A percentile compares a stretch with the other conserved stretches of the same genome.
Evolutionary conservation across 1,284 basidiomycete species (phyloP).

Genomic region (Peniophora sp.): DNA sequence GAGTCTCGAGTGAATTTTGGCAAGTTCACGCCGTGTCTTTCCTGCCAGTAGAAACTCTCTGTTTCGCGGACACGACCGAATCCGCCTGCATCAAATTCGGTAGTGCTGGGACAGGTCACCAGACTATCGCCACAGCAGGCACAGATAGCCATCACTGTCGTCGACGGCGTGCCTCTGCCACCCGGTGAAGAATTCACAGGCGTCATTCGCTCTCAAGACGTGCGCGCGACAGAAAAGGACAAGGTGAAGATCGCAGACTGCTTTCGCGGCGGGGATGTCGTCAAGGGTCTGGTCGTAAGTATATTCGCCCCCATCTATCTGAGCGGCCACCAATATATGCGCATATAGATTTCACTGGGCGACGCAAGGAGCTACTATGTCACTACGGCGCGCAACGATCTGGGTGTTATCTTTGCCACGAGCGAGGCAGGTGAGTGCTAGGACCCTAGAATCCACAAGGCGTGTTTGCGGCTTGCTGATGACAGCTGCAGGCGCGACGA

Average conservation of each 20-base stretch:
- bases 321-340: neutral
- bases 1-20: neutral
- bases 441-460: neutral
- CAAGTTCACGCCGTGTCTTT: slow-evolving; percentile 18
- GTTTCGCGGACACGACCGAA: slow-evolving; percentile 57
- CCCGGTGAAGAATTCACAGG: slow-evolving; percentile 91
- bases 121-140: slow-evolving; percentile 87
- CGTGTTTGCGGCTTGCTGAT: neutral
- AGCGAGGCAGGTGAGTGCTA: slow-evolving; percentile 63
- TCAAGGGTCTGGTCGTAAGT: slow-evolving; percentile 86
- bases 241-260: slow-evolving; percentile 90
- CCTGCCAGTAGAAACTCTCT: slow-evolving; percentile 41
- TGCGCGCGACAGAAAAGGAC: slow-evolving; percentile 89
- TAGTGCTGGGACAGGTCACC: slow-evolving; percentile 76
- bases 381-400: slow-evolving; percentile 88
- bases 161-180: slow-evolving; percentile 85
- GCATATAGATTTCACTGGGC: slow-evolving; percentile 77
- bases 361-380: slow-evolving; percentile 92
- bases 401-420: slow-evolving; percentile 87
- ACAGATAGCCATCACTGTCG: slow-evolving; percentile 79
- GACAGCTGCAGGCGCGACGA: slow-evolving; percentile 51
- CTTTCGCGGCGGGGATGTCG: slow-evolving; percentile 94
- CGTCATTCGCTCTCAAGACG: slow-evolving; percentile 86
- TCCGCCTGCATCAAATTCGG: slow-evolving; percentile 62
- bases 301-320: neutral